A percentile compares a stretch with the other conserved stretches of the same genome.
These are phyloP conservation scores for Capsicum chinense DNA, from an alignment of 257 asterid species.

Conservation along the genomic window DNA sequence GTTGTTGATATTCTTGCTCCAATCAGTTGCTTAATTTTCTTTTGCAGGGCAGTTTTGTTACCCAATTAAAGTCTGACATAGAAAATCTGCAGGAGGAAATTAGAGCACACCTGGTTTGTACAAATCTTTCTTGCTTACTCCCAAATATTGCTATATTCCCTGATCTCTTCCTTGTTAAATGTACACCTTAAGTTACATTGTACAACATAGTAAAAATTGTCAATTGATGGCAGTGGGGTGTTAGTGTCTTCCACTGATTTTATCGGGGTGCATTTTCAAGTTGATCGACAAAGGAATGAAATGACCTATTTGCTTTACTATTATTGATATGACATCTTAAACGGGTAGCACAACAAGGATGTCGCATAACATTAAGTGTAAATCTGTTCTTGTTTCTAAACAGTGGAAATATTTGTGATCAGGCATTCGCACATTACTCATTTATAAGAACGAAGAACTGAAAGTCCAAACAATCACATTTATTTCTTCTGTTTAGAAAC, in stretches of 20 bases:
- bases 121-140: not conserved
- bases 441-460: not conserved
- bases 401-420: not conserved
- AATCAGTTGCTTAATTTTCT: conserved; percentile 29
- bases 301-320: conserved; percentile 12
- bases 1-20: not conserved
- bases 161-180: not conserved
- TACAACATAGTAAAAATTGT: not conserved
- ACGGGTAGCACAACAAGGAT: not conserved
- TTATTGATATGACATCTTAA: not conserved
- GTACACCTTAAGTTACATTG: conserved; percentile 15
- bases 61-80: conserved; percentile 77
- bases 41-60: conserved; percentile 76
- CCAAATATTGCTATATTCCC: conserved; percentile 11
- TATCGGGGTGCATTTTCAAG: conserved; percentile 19
- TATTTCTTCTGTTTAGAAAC: not conserved
- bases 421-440: not conserved
- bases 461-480: not conserved
- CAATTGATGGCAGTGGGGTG: conserved; percentile 9
- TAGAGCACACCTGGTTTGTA: conserved; percentile 77
- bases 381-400: not conserved
- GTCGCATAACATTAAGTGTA: not conserved
- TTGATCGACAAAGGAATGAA: conserved; percentile 7
- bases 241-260: conserved; percentile 13
- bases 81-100: conserved; percentile 80